Evolutionary conservation across 371 early-diverging fungal species (phyloP), one percentile per base, ranked within the genome.

Genomic region (Zancudomyces culisetae): DNA sequence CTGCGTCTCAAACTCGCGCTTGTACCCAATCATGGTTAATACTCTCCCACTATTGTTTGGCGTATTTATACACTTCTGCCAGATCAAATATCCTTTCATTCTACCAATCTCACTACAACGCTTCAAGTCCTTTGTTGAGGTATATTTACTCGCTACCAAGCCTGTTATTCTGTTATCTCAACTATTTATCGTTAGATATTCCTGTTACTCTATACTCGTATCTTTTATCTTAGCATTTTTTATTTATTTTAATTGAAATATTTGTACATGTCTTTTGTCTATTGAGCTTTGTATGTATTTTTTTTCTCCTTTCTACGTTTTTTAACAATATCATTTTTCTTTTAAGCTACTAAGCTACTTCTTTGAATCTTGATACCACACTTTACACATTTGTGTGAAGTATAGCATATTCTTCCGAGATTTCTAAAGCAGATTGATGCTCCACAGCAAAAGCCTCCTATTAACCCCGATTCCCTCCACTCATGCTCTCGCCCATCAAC

Each of bases 1-100:
- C 49, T 1, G 40, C 39, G 0, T 60, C 57, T 19, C 66, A 66
- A 53, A 55, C 45, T 35, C 64, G 58, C 23, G 62, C 64, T 2
- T 66, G 65, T 60, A 45, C 58, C 42, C 53, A 40, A 4, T 43
- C 61, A 2, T 64, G 64, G 64, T 28, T 60, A 41, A 55, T 55
- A 18, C 43, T 61, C 6, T 60, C 61, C 40, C 62, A 57, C 50
- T 64, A 66, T 53, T 64, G 64, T 28, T 54, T 64, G 2, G 6
- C 35, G 10, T 35, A 35, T 13, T 59, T 35, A 15, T 10, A 35
- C 15, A 35, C 35, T 6, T 6, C 6, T 35, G 35, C 35, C 15
- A n/a, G n/a, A n/a, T n/a, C n/a, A n/a, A n/a, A n/a, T n/a, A n/a
- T n/a, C n/a, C n/a, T n/a, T n/a, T n/a, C n/a, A n/a, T n/a, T n/a